Evolutionary conservation across 768 basidiomycete species (phyloP).

Genomic region (Xanthoconium stramineum): DNA sequence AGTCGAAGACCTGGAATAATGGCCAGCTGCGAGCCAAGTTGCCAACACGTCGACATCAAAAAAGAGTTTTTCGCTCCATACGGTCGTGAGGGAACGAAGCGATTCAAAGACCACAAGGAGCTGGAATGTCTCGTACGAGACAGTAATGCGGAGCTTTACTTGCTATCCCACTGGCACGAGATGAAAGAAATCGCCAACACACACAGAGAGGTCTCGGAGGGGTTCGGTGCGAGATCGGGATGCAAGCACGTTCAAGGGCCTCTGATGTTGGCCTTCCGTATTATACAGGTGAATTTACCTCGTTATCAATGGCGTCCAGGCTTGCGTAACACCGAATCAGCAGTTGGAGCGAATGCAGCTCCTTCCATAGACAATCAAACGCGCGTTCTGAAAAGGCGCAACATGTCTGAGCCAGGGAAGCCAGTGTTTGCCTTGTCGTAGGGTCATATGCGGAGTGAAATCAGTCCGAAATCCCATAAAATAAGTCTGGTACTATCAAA

Average conservation of each 20-base stretch:
- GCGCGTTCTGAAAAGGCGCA: constrained; percentile 7
- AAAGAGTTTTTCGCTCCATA: neutral
- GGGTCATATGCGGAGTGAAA: neutral
- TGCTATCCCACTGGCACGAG: too few species aligned
- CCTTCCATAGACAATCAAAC: constrained; percentile 11
- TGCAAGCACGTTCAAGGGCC: neutral
- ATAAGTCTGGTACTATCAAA: constrained; percentile 9
- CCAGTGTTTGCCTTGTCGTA: neutral
- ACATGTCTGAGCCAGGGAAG: constrained; percentile 10
- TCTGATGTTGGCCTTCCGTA: neutral
- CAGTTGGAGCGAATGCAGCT: constrained; percentile 6
- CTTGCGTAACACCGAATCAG: constrained; percentile 9
- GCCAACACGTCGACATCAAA: too few species aligned
- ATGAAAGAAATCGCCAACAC: neutral
- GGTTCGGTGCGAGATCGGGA: neutral
- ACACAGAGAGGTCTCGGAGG: too few species aligned
- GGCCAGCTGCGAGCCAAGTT: constrained; percentile 10
- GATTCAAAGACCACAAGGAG: neutral
- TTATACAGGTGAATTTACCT: neutral
- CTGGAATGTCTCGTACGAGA: constrained; percentile 1
- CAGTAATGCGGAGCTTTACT: too few species aligned
- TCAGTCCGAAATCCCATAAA: neutral
- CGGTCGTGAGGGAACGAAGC: too few species aligned
- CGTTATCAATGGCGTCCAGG: neutral
- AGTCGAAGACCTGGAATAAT: neutral